These are phyloP conservation scores for Potentilla sterilis DNA, from an alignment of 306 rosid species.

Conservation along the genomic window DNA sequence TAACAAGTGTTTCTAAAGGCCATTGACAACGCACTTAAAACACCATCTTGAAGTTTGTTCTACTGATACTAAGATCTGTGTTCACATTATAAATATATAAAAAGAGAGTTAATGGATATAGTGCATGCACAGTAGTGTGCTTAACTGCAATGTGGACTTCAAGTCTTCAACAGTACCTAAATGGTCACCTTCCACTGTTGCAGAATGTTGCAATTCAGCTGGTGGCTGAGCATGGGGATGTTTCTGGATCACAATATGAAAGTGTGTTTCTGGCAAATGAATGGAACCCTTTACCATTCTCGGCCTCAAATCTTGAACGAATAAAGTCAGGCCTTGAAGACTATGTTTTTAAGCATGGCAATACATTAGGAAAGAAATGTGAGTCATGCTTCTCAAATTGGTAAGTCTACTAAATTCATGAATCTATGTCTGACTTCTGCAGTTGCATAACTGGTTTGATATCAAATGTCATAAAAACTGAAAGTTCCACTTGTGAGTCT, in stretches of 20 bases:
- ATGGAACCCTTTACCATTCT: constrained; percentile 31
- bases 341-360: constrained; percentile 73
- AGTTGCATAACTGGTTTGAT: constrained; percentile 20
- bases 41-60: not conserved
- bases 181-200: not conserved
- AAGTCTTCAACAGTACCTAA: constrained; percentile 18
- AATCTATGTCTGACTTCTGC: constrained; percentile 13
- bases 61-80: not conserved
- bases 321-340: constrained; percentile 72
- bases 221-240: constrained; percentile 49
- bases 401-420: constrained; percentile 41
- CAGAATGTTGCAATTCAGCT: constrained; percentile 74
- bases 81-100: not conserved
- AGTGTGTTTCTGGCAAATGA: constrained; percentile 54
- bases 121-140: not conserved
- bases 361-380: constrained; percentile 42
- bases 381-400: constrained; percentile 57
- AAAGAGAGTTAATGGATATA: not conserved
- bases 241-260: constrained; percentile 49
- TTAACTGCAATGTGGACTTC: constrained; percentile 17
- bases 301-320: constrained; percentile 62
- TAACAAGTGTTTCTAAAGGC: not conserved
- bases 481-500: constrained; percentile 20
- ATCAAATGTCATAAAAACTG: constrained; percentile 6
- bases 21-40: not conserved